Percentiles rank a stretch among this genome's conserved stretches.
Conservation (phyloP, 1,139 yeast genomes). For the Kodamaea fungicola region DNA sequence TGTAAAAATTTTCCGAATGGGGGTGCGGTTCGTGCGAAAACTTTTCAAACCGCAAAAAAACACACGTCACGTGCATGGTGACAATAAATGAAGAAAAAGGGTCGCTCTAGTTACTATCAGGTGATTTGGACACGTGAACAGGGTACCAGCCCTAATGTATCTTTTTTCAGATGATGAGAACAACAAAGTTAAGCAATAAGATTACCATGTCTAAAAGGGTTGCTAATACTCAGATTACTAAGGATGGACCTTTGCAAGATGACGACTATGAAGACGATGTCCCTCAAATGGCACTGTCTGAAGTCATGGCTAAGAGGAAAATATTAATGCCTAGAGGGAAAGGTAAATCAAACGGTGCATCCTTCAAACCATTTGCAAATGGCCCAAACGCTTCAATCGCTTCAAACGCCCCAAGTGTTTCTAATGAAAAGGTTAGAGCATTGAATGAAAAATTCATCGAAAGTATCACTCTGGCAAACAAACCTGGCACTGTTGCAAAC, state of each 20-base stretch:
- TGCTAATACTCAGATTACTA: conserved; percentile 58
- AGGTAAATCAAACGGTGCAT: conserved; percentile 4
- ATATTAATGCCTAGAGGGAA: conserved; percentile 54
- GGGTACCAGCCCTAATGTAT: conserved; percentile 12
- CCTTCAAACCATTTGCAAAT: conserved; percentile 13
- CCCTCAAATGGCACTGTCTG: conserved; percentile 53
- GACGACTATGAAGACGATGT: conserved; percentile 30
- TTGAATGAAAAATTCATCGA: conserved; percentile 63
- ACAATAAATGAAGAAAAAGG: not conserved
- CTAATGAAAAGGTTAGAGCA: conserved; percentile 52
- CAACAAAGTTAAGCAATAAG: conserved; percentile 1
- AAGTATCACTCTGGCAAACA: conserved; percentile 42
- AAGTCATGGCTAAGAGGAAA: conserved; percentile 65
- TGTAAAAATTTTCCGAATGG: conserved; percentile 11
- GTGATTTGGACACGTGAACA: conserved; percentile 4
- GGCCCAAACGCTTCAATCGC: not conserved
- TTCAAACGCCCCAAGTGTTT: not conserved
- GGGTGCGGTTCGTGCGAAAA: conserved; percentile 3
- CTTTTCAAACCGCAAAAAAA: conserved; percentile 4
- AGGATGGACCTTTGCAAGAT: conserved; percentile 33
- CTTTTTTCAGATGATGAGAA: conserved; percentile 6
- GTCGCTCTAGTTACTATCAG: not conserved
- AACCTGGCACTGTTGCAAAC: conserved; percentile 52
- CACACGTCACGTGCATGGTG: not conserved
- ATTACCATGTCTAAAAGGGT: conserved; percentile 58